Evolutionary conservation across 768 basidiomycete genomes (phyloP), one percentile per base, ranked within the genome.

Genomic region (Boletus huronensis): DNA sequence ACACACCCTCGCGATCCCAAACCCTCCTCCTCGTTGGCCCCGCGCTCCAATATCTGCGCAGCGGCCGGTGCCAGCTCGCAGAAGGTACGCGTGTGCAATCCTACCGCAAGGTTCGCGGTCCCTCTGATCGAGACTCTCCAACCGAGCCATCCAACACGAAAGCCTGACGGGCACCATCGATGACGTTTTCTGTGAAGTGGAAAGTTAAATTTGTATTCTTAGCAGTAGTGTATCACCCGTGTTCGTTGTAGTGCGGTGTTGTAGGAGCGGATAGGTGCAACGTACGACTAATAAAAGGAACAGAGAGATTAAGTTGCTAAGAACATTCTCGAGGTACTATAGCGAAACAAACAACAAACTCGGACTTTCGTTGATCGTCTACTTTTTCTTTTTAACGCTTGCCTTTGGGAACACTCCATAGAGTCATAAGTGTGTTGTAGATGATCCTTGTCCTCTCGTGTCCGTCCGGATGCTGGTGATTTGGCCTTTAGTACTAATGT

Each of bases 61-160:
- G 75, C 11, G 71, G 76, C 1, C 67, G 72, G 32, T 65, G 71
- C 9, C 75, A 67, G 17, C 56, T 82, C 26, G 70, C 74, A 14
- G 75, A 75, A 55, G 79, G 80, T 35, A 73, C 78, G 9, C 75
- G 80, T 21, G 58, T 86, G 8, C 79, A 82, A 56, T 84, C 85
- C 3, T 87, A 85, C 65, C 78, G 78, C 57, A 70, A 82, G 32
- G 66, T 72, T n/a, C 68, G 61, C 17, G 38, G 52, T 26, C 48
- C 58, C 21, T 36, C 53, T 11, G 57, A 63, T 41, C 59, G 50
- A 26, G 54, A 55, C 14, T 41, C 58, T 3, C 46, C 49, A n/a
- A 26, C 50, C 17, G 44, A 14, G 26, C 34, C 52, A 31, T 46
- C 17, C 31, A 14, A 31, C 16, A 29, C 52, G 23, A 51, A 26